These are phyloP conservation scores for Oxytropis ochrocephala DNA, from an alignment of 306 rosid species.

Conservation along the genomic window DNA sequence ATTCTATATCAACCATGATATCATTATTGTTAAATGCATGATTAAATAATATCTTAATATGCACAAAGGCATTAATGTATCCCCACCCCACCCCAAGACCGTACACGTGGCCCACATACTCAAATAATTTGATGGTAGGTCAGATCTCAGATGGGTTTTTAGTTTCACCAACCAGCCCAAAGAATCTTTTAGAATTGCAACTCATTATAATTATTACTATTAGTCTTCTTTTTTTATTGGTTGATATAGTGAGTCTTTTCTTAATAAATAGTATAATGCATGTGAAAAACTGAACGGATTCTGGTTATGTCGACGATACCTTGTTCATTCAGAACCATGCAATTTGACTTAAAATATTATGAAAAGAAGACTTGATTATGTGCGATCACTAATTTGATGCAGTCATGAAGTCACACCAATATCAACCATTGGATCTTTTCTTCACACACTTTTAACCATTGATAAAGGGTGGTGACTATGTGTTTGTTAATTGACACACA, in stretches of 20 bases:
- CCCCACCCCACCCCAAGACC: slow-evolving; percentile 28
- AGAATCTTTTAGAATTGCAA: slow-evolving; percentile 24
- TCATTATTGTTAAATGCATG: slow-evolving; percentile 39
- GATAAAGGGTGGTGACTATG: too few relatives aligned
- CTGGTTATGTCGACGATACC: slow-evolving; percentile 22
- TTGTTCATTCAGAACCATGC: slow-evolving; percentile 35
- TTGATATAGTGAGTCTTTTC: not conserved
- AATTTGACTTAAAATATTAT: slow-evolving; percentile 21
- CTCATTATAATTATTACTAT: slow-evolving; percentile 16
- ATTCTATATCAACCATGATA: slow-evolving; percentile 33
- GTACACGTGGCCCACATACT: slow-evolving; percentile 62
- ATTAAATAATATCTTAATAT: slow-evolving; percentile 30
- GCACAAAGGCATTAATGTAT: slow-evolving; percentile 28
- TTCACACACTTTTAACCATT: too few relatives aligned
- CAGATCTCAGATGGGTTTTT: slow-evolving; percentile 31
- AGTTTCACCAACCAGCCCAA: slow-evolving; percentile 22
- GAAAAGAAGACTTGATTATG: not conserved
- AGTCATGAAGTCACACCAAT: too few relatives aligned
- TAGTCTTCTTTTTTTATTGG: not conserved
- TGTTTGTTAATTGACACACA: too few relatives aligned
- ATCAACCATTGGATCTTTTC: too few relatives aligned
- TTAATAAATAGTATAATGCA: slow-evolving; percentile 41
- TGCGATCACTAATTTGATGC: too few relatives aligned
- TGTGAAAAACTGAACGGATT: slow-evolving; percentile 43
- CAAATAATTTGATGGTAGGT: slow-evolving; percentile 43